These are phyloP conservation scores for Luffa acutangula DNA, from an alignment of 306 rosid genomes.

Conservation along the genomic window DNA sequence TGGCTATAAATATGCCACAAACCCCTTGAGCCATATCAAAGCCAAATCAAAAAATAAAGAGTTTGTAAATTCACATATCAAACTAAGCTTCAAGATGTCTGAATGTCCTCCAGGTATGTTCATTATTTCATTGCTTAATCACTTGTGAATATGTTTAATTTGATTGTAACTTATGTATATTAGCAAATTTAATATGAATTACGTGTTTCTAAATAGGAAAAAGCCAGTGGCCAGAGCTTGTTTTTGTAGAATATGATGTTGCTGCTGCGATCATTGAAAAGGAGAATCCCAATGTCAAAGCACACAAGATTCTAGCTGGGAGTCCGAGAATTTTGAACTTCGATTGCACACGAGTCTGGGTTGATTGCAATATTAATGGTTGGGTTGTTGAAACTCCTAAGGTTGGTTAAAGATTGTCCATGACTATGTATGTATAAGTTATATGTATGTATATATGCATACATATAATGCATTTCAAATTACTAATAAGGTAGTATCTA, in stretches of 20 bases:
- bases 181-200: too few relatives aligned
- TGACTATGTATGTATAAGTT: background rate
- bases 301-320: background rate
- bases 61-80: too few relatives aligned
- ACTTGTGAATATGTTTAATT: too few relatives aligned
- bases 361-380: background rate
- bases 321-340: background rate
- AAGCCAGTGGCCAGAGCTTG: background rate
- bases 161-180: too few relatives aligned
- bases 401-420: background rate
- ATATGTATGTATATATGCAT: background rate
- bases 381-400: background rate
- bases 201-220: background rate
- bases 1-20: too few relatives aligned
- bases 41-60: too few relatives aligned
- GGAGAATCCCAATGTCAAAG: background rate
- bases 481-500: background rate
- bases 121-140: too few relatives aligned
- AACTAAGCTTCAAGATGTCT: too few relatives aligned
- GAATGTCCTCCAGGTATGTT: too few relatives aligned
- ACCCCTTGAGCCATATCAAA: too few relatives aligned
- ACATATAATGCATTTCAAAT: background rate
- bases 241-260: accelerated
- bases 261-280: background rate
- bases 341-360: background rate